Conservation (phyloP, 2,329 filamentous ascomycete genomes). For the Trichoderma sp. region DNA sequence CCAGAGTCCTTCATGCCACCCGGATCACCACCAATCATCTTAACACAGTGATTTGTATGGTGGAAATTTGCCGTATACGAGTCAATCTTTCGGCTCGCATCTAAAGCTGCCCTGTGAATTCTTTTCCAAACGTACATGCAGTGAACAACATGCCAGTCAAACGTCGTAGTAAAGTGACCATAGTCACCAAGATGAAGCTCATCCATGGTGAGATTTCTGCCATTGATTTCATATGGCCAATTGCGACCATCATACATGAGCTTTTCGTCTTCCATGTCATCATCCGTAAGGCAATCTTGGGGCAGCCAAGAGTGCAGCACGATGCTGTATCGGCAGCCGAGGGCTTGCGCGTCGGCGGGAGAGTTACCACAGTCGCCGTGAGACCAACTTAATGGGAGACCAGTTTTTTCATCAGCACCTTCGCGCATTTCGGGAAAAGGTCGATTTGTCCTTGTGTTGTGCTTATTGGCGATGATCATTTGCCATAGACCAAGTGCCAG, state of each 20-base stretch:
- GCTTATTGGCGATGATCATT: neutral
- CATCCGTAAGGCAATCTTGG: conserved; percentile 22
- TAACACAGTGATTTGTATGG: conserved; percentile 26
- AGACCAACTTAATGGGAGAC: conserved; percentile 18
- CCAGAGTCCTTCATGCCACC: conserved; percentile 22
- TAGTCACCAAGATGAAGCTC: conserved; percentile 24
- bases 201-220: conserved; percentile 23
- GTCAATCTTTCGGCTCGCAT: conserved; percentile 22
- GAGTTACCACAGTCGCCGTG: conserved; percentile 27
- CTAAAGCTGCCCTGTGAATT: conserved; percentile 24
- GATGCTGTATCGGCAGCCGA: conserved; percentile 21
- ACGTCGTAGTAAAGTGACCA: conserved; percentile 22
- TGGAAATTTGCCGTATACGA: conserved; percentile 26
- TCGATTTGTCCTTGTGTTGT: neutral
- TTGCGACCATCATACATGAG: conserved; percentile 24
- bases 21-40: conserved; percentile 23
- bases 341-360: conserved; percentile 23
- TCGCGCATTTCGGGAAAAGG: conserved; percentile 17
- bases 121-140: conserved; percentile 27
- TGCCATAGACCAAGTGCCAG: neutral
- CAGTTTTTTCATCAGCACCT: conserved; percentile 21
- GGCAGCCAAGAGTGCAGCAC: conserved; percentile 28
- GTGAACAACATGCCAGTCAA: conserved; percentile 26
- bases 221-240: conserved; percentile 22
- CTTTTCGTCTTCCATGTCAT: conserved; percentile 26